These are phyloP conservation scores for Coprinopsis marcescibilis DNA, from an alignment of 768 basidiomycete genomes.

Conservation along the genomic window DNA sequence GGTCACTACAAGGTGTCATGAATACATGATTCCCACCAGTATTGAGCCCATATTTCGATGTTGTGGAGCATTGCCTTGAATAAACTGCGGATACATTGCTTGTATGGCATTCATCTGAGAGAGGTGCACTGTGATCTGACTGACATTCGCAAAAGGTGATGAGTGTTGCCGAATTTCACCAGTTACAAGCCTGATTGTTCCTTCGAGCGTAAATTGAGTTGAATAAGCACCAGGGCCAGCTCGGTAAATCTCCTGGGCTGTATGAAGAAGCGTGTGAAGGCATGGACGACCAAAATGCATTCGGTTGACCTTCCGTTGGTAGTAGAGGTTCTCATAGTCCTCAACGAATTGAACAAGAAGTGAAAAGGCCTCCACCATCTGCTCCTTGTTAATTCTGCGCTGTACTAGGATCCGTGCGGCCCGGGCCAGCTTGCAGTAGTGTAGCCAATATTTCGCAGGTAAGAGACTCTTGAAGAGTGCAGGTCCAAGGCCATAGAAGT, in stretches of 20 bases:
- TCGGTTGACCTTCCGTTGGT: slow-evolving; percentile 14
- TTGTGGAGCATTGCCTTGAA: background rate
- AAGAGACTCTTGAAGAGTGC: slow-evolving; percentile 21
- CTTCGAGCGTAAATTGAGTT: slow-evolving; percentile 29
- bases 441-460: slow-evolving; percentile 19
- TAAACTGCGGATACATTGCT: slow-evolving; percentile 10
- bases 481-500: slow-evolving; percentile 26
- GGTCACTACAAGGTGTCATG: background rate
- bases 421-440: slow-evolving; percentile 25
- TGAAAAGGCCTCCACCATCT: slow-evolving; percentile 20
- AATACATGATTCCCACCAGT: slow-evolving; percentile 1
- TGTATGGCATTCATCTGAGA: slow-evolving; percentile 17
- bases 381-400: slow-evolving; percentile 11
- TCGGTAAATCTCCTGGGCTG: slow-evolving; percentile 14
- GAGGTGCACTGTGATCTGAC: slow-evolving; percentile 12
- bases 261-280: slow-evolving; percentile 19
- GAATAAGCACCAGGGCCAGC: slow-evolving; percentile 8
- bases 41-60: background rate
- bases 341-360: slow-evolving; percentile 19
- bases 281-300: slow-evolving; percentile 7
- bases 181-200: slow-evolving; percentile 23
- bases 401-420: slow-evolving; percentile 20
- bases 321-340: slow-evolving; percentile 32
- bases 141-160: slow-evolving; percentile 24
- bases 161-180: slow-evolving; percentile 22